Evolutionary conservation across 371 early-diverging fungal genomes (phyloP).

Genomic region (Umbelopsis sp.): DNA sequence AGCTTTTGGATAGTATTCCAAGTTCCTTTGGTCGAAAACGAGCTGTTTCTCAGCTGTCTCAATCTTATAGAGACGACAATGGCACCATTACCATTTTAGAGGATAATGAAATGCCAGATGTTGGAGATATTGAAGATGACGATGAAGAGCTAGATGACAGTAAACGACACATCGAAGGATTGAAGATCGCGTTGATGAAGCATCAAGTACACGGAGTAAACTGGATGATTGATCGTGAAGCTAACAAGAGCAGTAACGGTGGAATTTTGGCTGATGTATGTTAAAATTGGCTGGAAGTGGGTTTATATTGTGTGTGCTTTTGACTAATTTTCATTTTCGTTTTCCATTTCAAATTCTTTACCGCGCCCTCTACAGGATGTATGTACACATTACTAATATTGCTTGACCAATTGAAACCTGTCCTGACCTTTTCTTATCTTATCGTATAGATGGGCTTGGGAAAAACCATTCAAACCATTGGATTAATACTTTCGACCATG

Average conservation of each 20-base stretch:
- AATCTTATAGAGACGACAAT: conserved; percentile 5
- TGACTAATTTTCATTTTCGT: neutral
- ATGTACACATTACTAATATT: conserved; percentile 14
- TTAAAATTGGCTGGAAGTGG: conserved; percentile 22
- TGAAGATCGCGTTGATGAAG: conserved; percentile 36
- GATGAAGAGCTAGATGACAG: conserved; percentile 24
- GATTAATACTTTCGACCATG: conserved; percentile 59
- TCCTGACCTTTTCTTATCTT: neutral
- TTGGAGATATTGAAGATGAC: conserved; percentile 26
- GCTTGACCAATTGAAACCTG: neutral
- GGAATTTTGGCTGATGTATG: conserved; percentile 81
- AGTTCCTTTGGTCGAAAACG: conserved; percentile 23
- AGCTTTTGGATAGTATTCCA: conserved; percentile 44
- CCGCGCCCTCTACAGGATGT: conserved; percentile 26
- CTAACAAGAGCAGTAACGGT: conserved; percentile 55
- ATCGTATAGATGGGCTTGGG: conserved; percentile 79
- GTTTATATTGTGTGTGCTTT: conserved; percentile 17
- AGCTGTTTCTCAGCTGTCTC: neutral
- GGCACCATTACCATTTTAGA: conserved; percentile 16
- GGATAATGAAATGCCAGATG: conserved; percentile 17
- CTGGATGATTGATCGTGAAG: conserved; percentile 56
- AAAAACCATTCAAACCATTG: conserved; percentile 88
- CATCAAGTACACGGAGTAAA: conserved; percentile 46
- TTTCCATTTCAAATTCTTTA: neutral
- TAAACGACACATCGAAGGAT: conserved; percentile 34